Percentiles rank a stretch among this genome's conserved stretches.
Conservation (phyloP, 495 filamentous ascomycete species). For the Penicillium riverlandense region DNA sequence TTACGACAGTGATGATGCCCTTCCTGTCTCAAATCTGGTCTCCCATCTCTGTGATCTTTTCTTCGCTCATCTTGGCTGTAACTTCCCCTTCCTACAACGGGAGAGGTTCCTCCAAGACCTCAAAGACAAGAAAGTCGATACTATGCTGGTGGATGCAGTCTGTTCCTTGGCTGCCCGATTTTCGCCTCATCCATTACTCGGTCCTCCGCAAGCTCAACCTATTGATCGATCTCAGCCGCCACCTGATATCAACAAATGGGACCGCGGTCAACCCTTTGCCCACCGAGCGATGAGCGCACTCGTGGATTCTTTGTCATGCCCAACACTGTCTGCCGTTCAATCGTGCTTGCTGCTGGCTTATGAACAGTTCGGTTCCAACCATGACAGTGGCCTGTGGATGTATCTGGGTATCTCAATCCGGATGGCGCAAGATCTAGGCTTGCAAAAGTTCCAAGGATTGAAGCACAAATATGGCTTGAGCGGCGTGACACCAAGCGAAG, state of each 20-base stretch:
- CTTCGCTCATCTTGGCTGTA: slow-evolving; percentile 71
- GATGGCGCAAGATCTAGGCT: slow-evolving; percentile 77
- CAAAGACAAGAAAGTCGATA: slow-evolving; percentile 70
- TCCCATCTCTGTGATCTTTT: slow-evolving; percentile 69
- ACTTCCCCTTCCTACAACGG: slow-evolving; percentile 70
- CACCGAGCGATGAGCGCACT: slow-evolving; percentile 67
- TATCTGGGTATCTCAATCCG: slow-evolving; percentile 78
- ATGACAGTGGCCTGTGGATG: slow-evolving; percentile 87
- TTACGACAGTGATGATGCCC: slow-evolving; percentile 64
- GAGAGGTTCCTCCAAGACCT: slow-evolving; percentile 62
- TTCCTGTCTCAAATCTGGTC: slow-evolving; percentile 64
- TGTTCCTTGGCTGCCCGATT: slow-evolving; percentile 78
- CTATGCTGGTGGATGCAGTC: slow-evolving; percentile 80
- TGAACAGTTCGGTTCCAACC: slow-evolving; percentile 76
- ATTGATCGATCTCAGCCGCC: slow-evolving; percentile 41
- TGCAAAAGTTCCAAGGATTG: slow-evolving; percentile 70
- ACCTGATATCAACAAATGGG: slow-evolving; percentile 36
- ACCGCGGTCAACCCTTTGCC: slow-evolving; percentile 62
- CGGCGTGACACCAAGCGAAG: slow-evolving; percentile 45
- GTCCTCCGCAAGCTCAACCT: slow-evolving; percentile 40
- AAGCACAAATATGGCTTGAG: slow-evolving; percentile 56
- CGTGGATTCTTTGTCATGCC: slow-evolving; percentile 70
- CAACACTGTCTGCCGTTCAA: slow-evolving; percentile 71
- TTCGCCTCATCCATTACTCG: slow-evolving; percentile 59
- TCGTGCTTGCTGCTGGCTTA: slow-evolving; percentile 77